These are phyloP conservation scores for Metroxylon sagu DNA, from an alignment of 176 grass and related monocot genomes.

Conservation along the genomic window DNA sequence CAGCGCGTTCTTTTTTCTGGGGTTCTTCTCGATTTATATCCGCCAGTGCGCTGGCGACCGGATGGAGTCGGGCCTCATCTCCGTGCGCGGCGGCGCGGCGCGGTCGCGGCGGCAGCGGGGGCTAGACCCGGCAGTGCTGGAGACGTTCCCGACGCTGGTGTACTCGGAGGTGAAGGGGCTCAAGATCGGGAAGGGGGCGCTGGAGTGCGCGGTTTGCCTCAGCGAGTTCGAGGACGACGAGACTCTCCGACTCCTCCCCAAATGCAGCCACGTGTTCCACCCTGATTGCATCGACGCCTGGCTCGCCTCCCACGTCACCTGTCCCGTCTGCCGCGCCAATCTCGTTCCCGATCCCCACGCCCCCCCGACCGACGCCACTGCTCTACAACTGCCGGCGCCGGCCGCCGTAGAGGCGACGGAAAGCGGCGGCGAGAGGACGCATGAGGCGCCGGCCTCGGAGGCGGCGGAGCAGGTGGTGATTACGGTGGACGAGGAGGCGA, in stretches of 20 bases:
- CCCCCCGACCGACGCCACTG: not conserved
- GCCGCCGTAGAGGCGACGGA: too few species aligned
- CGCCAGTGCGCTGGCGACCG: constrained; percentile 45
- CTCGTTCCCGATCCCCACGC: constrained; percentile 32
- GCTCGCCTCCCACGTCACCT: constrained; percentile 65
- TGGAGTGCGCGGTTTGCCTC: constrained; percentile 91
- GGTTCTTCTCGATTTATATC: constrained; percentile 80
- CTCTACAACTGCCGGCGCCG: too few species aligned
- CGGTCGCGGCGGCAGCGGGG: constrained; percentile 42
- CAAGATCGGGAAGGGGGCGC: constrained; percentile 55
- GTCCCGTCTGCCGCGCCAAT: constrained; percentile 78
- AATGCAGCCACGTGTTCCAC: constrained; percentile 92
- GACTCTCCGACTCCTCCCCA: constrained; percentile 64
- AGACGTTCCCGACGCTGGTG: constrained; percentile 60
- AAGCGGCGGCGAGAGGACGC: too few species aligned
- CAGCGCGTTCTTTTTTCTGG: constrained; percentile 67
- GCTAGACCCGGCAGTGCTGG: constrained; percentile 40
- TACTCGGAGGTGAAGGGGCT: constrained; percentile 83
- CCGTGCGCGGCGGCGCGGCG: not conserved
- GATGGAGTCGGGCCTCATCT: not conserved
- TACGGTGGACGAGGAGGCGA: constrained; percentile 22
- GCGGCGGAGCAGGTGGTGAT: constrained; percentile 33
- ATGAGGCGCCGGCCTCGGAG: too few species aligned
- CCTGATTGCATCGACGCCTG: constrained; percentile 80
- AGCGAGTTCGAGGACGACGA: constrained; percentile 98